Evolutionary conservation across 306 rosid species (phyloP).

Genomic region (Cucumis cinereus): DNA sequence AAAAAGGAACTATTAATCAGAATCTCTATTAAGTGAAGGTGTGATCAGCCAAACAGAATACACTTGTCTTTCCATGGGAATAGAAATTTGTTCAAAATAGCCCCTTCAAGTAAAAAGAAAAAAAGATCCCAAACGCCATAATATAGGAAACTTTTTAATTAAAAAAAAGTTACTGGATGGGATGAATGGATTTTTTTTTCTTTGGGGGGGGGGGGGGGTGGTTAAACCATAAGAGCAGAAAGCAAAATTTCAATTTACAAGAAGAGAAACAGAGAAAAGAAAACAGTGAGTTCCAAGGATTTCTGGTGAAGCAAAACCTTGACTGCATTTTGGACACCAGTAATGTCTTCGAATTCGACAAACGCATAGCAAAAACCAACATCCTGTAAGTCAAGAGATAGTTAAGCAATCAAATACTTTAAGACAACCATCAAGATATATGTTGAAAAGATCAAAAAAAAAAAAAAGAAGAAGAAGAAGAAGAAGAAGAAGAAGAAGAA

Average conservation of each 20-base stretch:
- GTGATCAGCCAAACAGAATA: background rate
- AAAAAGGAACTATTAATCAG: background rate
- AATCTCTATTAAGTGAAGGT: background rate
- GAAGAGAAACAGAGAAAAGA: background rate
- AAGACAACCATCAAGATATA: background rate
- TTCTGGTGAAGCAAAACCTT: conserved; percentile 33
- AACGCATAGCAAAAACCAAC: conserved; percentile 97
- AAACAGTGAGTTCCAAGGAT: background rate
- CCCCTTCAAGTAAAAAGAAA: background rate
- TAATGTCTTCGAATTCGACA: conserved; percentile 81
- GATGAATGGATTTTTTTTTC: background rate
- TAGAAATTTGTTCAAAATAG: background rate
- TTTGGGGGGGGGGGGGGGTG: too few relatives aligned
- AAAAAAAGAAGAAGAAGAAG: too few relatives aligned
- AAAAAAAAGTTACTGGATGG: background rate
- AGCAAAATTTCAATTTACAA: background rate
- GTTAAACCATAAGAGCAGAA: background rate
- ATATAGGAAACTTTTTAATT: background rate
- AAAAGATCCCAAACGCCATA: background rate
- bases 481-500: conserved; percentile 3
- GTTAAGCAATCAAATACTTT: conserved; percentile 9
- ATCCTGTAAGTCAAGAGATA: conserved; percentile 43
- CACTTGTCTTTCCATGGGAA: background rate
- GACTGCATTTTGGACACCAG: conserved; percentile 82
- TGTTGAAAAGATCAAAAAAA: background rate